Evolutionary conservation across 176 grass and related monocot genomes (phyloP), one percentile per base, ranked within the genome.

Genomic region (Aegilops longissima): DNA sequence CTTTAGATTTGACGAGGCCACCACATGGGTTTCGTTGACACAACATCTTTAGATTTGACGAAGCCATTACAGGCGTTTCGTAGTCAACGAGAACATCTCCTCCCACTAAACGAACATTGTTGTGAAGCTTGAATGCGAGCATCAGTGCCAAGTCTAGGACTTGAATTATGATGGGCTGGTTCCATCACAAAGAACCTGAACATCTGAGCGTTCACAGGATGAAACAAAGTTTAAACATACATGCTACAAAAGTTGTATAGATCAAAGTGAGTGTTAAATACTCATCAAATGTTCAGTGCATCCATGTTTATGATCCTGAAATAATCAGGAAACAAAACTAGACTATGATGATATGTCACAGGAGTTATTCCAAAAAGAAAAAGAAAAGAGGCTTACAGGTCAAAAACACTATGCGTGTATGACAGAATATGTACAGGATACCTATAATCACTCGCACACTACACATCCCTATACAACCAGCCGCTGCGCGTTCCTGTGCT

Each of bases 391-490:
- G 7, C 14, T 82, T 27, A 25, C 21, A 30, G 25, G 76, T 67
- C 13, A 80, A 91, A 91, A 91, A 62, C 20, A 80, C 76, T 75
- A 76, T 9, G 4, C 2, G 24, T 87, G 33, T 87, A 29, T 67
- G 88, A 62, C 25, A 44, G 68, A 58, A 85, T 80, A 30, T 6
- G 85, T 69, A 87, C 85, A 91, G 12, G 81, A 23, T 80, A 49
- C 80, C 61, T 75, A 84, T 80, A 54, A 76, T 76, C 45, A 29
- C 85, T 80, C 79, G 79, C 76, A 80, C 25, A 80, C 63, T 89
- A 69, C 68, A 66, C 88, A 89, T 39, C 83, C 13, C 54, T 62
- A 58, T 29, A 79, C 44, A 65, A 12, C 34, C 29, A 25, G 66
- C 58, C 51, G 36, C 3, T 56, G 42, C 39, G 3, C 66, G 21